phyloP scores from a whole-genome alignment of 164 flowering plant species.

The grape (Vitis vinifera) region ASM3070453v1 NC_081823.1:5318501-5319000 shows the following conservation, averaged over 20 bases:
- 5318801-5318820: not conserved
- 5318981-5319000: slow-evolving; percentile 20
- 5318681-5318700: too few relatives aligned
- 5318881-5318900: not conserved
- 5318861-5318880: not conserved
- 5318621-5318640: too few relatives aligned
- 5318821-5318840: not conserved
- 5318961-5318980: slow-evolving; percentile 9
- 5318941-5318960: not conserved
- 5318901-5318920: not conserved
- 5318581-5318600: not conserved
- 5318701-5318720: too few relatives aligned
- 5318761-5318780: too few relatives aligned
- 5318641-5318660: not conserved
- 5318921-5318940: slow-evolving; percentile 7
- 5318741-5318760: too few relatives aligned
- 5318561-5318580: not conserved
- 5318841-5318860: not conserved
- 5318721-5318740: too few relatives aligned
- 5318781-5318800: too few relatives aligned
- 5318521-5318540: too few relatives aligned
- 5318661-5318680: not conserved
- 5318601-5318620: too few relatives aligned
- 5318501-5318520: too few relatives aligned
- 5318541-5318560: too few relatives aligned